A percentile compares a stretch with the other conserved stretches of the same genome.
phyloP scores from a whole-genome alignment of 257 asterid species.

The Plectranthus barbatus region DNA sequence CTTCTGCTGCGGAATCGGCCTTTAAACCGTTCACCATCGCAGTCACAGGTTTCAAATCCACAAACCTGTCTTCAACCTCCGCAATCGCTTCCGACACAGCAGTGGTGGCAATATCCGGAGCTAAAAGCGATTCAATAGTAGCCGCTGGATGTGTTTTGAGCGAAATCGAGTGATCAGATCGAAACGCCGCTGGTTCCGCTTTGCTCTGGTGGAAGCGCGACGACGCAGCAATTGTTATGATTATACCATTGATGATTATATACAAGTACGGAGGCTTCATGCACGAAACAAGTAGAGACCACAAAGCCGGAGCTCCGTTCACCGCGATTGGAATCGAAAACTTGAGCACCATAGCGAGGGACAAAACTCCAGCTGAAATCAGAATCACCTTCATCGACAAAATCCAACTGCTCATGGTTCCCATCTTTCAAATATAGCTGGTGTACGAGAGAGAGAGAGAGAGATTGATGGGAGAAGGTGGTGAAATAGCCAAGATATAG shows the following conservation, averaged over 20 bases:
- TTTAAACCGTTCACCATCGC: slow-evolving; percentile 40
- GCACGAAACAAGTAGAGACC: slow-evolving; percentile 34
- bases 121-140: slow-evolving; percentile 8
- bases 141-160: slow-evolving; percentile 29
- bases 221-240: slow-evolving; percentile 53
- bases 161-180: slow-evolving; percentile 20
- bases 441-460: not conserved
- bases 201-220: slow-evolving; percentile 42
- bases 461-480: not conserved
- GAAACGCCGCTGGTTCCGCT: slow-evolving; percentile 13
- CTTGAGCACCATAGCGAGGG: slow-evolving; percentile 32
- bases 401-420: slow-evolving; percentile 24
- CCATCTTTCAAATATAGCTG: slow-evolving; percentile 9
- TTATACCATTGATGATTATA: slow-evolving; percentile 60
- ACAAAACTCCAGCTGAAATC: slow-evolving; percentile 44
- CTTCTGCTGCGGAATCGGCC: slow-evolving; percentile 6
- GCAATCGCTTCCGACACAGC: slow-evolving; percentile 27
- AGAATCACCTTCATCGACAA: slow-evolving; percentile 36
- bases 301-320: slow-evolving; percentile 32
- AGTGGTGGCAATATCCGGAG: slow-evolving; percentile 6
- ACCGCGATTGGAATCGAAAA: slow-evolving; percentile 31
- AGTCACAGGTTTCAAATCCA: slow-evolving; percentile 37
- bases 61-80: slow-evolving; percentile 16
- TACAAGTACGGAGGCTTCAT: slow-evolving; percentile 71
- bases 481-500: not conserved